A percentile compares a stretch with the other conserved stretches of the same genome.
Evolutionary conservation across 2,329 filamentous ascomycete species (phyloP).

Genomic region (Claviceps sp.): DNA sequence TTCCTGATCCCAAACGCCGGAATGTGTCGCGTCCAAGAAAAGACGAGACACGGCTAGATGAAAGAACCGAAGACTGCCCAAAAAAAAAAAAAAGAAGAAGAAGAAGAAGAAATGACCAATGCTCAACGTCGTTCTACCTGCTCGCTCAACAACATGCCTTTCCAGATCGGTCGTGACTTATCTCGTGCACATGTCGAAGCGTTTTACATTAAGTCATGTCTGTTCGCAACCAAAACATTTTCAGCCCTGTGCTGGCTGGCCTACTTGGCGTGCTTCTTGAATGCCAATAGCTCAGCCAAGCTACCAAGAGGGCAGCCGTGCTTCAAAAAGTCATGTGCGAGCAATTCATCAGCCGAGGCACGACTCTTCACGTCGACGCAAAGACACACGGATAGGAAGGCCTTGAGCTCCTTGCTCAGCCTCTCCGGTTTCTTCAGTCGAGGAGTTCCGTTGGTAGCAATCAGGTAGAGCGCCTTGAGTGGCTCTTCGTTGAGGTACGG

Average conservation of each 20-base stretch:
- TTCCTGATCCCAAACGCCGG: conserved; percentile 7
- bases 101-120: not conserved
- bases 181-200: conserved; percentile 1
- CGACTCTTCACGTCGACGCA: conserved; percentile 94
- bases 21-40: not conserved
- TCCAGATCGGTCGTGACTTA: not conserved
- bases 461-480: conserved; percentile 90
- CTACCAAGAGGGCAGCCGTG: conserved; percentile 75
- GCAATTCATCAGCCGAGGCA: conserved; percentile 78
- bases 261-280: conserved; percentile 62
- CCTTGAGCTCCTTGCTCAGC: conserved; percentile 93
- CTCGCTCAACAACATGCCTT: conserved; percentile 1
- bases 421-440: conserved; percentile 97
- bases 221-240: not conserved
- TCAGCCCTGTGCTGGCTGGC: not conserved
- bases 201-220: not conserved
- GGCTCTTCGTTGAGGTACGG: conserved; percentile 97
- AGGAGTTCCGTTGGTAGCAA: conserved; percentile 94
- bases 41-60: not conserved
- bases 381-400: conserved; percentile 88
- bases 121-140: conserved; percentile 7
- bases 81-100: not conserved
- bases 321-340: conserved; percentile 88
- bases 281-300: conserved; percentile 76
- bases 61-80: not conserved